Evolutionary conservation across 805 yeast species (phyloP).

Genomic region (Yamadazyma sp.): DNA sequence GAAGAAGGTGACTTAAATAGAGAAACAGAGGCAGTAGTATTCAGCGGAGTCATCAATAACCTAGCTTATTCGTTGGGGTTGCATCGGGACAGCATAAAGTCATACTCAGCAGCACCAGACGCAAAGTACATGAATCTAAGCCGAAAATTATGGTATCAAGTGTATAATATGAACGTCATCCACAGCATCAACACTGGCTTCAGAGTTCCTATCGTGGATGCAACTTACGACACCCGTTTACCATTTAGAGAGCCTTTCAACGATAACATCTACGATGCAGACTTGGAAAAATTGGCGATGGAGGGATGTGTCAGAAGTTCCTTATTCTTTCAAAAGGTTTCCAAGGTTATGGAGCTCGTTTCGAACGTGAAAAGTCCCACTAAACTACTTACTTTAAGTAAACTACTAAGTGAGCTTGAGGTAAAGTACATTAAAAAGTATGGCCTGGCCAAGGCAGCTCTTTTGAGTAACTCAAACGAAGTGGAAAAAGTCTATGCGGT

Average conservation of each 20-base stretch:
- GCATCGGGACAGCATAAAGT: not conserved
- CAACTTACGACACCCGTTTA: slow-evolving; percentile 3
- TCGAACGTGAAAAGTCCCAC: not conserved
- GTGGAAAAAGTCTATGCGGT: not conserved
- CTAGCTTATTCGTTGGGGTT: slow-evolving; percentile 3
- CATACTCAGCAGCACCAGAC: not conserved
- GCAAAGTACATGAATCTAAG: not conserved
- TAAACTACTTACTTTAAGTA: not conserved
- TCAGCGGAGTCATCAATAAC: slow-evolving; percentile 47
- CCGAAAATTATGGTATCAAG: slow-evolving; percentile 4
- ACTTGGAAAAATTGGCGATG: not conserved
- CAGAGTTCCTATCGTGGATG: slow-evolving; percentile 1
- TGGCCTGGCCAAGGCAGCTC: not conserved
- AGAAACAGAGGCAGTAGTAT: slow-evolving; percentile 53
- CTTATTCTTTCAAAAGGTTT: not conserved
- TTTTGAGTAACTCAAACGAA: not conserved
- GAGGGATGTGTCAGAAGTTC: not conserved
- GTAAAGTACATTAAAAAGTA: not conserved
- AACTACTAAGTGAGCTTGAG: not conserved
- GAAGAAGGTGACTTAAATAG: slow-evolving; percentile 59
- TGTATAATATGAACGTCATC: not conserved
- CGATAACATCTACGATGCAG: slow-evolving; percentile 1
- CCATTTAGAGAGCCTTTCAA: not conserved
- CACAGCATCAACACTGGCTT: slow-evolving; percentile 3
- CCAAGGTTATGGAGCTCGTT: not conserved